Percentiles rank a stretch among this genome's conserved stretches.
Conservation (phyloP, 2,329 filamentous ascomycete species). For the Coniosporium uncinatum region DNA sequence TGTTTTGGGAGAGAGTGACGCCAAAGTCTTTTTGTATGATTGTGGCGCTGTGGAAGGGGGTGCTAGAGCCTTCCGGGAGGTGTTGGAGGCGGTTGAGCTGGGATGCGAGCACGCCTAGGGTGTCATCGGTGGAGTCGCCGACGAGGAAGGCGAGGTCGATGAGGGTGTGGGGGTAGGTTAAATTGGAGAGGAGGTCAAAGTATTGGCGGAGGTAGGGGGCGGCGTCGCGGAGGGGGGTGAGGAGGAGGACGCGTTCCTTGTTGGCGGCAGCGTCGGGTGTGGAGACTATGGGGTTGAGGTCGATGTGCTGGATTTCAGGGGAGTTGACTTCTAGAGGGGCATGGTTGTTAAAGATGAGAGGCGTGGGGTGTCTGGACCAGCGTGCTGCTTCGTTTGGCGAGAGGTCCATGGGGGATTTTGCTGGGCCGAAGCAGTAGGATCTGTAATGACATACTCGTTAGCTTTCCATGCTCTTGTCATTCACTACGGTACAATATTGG, state of each 20-base stretch:
- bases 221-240: conserved; percentile 91
- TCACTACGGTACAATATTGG: too few species aligned
- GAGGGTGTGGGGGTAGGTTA: conserved; percentile 91
- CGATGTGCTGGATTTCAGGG: conserved; percentile 69
- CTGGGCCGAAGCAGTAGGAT: conserved; percentile 96
- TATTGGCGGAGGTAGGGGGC: conserved; percentile 78
- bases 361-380: conserved; percentile 89
- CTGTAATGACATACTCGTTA: too few species aligned
- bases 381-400: conserved; percentile 82
- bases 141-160: conserved; percentile 96
- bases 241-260: conserved; percentile 82
- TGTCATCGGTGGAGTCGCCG: conserved; percentile 88
- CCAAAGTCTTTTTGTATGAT: conserved; percentile 93
- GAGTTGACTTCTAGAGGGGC: conserved; percentile 81
- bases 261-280: conserved; percentile 74
- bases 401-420: conserved; percentile 96
- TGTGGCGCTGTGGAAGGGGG: conserved; percentile 72
- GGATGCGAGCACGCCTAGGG: conserved; percentile 74
- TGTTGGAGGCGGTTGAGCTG: conserved; percentile 89
- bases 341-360: conserved; percentile 96
- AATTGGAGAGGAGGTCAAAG: conserved; percentile 84
- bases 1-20: conserved; percentile 56
- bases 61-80: conserved; percentile 61
- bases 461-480: too few species aligned
- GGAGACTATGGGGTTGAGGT: conserved; percentile 82